A percentile compares a stretch with the other conserved stretches of the same genome.
Evolutionary conservation across 2,329 filamentous ascomycete species (phyloP).

Genomic region (Alternaria solani): DNA sequence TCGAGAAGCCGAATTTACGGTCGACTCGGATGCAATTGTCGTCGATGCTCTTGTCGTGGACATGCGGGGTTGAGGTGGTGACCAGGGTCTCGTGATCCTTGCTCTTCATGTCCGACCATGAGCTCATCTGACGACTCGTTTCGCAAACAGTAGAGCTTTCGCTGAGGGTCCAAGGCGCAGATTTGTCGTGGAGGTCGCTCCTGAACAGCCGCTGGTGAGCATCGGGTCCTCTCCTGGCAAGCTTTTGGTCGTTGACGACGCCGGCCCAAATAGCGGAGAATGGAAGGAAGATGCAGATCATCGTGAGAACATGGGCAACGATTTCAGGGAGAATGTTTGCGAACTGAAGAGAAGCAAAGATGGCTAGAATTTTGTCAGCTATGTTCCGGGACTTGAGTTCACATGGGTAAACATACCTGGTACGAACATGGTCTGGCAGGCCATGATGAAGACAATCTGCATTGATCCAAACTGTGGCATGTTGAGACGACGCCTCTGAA

Average conservation of each 20-base stretch:
- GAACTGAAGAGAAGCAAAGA: conserved; percentile 68
- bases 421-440: conserved; percentile 70
- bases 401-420: conserved; percentile 58
- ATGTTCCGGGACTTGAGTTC: background rate
- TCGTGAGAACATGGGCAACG: conserved; percentile 63
- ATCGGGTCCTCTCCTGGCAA: conserved; percentile 32
- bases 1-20: conserved; percentile 34
- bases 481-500: conserved; percentile 63
- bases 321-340: conserved; percentile 61
- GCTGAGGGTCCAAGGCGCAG: conserved; percentile 9
- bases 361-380: conserved; percentile 55
- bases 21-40: conserved; percentile 32
- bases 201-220: conserved; percentile 40
- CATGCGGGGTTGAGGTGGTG: conserved; percentile 5
- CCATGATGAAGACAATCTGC: conserved; percentile 73
- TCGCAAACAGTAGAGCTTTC: conserved; percentile 23
- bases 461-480: conserved; percentile 69
- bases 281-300: conserved; percentile 70
- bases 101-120: conserved; percentile 24
- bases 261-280: conserved; percentile 72
- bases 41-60: conserved; percentile 11
- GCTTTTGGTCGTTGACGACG: conserved; percentile 35
- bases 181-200: conserved; percentile 31
- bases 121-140: conserved; percentile 30
- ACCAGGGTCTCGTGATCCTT: conserved; percentile 27